Conservation (phyloP, 2,329 filamentous ascomycete species). For the Penicillium sp. region DNA sequence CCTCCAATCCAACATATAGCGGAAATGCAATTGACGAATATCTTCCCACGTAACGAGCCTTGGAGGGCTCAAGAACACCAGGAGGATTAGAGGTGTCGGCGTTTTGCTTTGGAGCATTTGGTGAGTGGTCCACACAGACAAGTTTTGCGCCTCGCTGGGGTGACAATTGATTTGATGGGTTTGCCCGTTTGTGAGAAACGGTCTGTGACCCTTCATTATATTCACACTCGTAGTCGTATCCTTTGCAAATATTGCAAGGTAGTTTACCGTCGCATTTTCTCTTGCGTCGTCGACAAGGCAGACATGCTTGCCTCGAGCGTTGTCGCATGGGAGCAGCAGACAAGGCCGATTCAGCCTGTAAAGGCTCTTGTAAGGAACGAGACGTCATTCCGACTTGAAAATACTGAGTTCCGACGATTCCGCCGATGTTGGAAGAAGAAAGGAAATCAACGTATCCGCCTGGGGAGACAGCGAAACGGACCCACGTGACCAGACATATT, state of each 20-base stretch:
- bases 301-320: slow-evolving; percentile 21
- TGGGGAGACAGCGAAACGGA: no score
- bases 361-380: neutral
- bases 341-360: neutral
- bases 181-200: slow-evolving; percentile 1
- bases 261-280: slow-evolving; percentile 24
- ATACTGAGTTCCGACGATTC: no score
- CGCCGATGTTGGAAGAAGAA: no score
- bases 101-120: neutral
- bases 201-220: slow-evolving; percentile 7
- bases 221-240: slow-evolving; percentile 22
- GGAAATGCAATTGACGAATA: slow-evolving; percentile 41
- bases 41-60: slow-evolving; percentile 35
- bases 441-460: no score
- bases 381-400: neutral
- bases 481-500: no score
- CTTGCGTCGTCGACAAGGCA: slow-evolving; percentile 23
- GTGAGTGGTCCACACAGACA: slow-evolving; percentile 1
- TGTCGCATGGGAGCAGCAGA: slow-evolving; percentile 10
- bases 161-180: neutral
- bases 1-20: slow-evolving; percentile 33
- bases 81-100: slow-evolving; percentile 14
- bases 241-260: slow-evolving; percentile 23
- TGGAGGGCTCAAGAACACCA: slow-evolving; percentile 35
- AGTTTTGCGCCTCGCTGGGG: neutral